These are phyloP conservation scores for Mycena chlorophos DNA, from an alignment of 768 basidiomycete species.

Conservation along the genomic window DNA sequence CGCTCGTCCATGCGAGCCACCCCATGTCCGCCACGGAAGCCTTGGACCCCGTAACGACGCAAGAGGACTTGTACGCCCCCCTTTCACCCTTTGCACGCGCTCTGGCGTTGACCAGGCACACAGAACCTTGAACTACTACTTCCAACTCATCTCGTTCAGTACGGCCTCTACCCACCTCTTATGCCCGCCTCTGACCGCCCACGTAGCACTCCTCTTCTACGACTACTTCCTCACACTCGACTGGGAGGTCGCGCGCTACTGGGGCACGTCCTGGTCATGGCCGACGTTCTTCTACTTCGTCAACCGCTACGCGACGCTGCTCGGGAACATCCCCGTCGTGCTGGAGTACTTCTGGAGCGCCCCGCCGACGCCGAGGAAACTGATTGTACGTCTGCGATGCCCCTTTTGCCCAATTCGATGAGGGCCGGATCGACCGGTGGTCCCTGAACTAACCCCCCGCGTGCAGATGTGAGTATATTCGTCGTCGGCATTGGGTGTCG, in stretches of 20 bases:
- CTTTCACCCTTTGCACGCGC: not conserved
- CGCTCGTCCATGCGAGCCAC: too few relatives aligned
- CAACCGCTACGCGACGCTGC: conserved; percentile 6
- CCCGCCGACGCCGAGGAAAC: not conserved
- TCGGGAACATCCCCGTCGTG: conserved; percentile 12
- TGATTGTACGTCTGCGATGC: not conserved
- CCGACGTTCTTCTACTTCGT: conserved; percentile 4
- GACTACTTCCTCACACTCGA: conserved; percentile 16
- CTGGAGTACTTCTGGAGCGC: conserved; percentile 8
- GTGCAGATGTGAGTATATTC: not conserved
- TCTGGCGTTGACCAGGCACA: not conserved
- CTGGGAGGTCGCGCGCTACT: conserved; percentile 10
- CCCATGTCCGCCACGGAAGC: not conserved
- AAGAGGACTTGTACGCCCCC: not conserved
- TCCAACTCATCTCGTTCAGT: conserved; percentile 4
- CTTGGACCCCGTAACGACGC: not conserved
- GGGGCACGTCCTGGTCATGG: not conserved
- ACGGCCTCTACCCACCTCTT: not conserved
- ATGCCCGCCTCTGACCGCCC: not conserved
- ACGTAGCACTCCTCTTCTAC: conserved; percentile 7
- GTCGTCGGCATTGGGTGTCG: not conserved
- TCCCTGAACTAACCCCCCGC: not conserved
- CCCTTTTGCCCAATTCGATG: not conserved
- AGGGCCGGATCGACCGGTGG: not conserved
- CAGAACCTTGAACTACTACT: conserved; percentile 7